phyloP scores from a whole-genome alignment of 116 monocot species.

The Phalaenopsis hybrid region DNA sequence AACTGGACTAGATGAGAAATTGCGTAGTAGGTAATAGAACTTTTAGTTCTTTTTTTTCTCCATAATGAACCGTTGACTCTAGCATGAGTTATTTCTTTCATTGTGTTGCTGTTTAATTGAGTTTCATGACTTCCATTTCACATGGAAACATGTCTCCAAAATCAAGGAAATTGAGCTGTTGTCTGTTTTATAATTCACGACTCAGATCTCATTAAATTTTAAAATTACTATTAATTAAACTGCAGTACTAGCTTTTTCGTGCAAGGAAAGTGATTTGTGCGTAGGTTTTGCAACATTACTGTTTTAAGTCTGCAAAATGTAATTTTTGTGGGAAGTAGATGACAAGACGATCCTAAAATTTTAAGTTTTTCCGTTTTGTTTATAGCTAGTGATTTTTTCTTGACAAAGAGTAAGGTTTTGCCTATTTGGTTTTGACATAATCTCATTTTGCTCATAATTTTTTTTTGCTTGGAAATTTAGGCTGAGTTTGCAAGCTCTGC shows the following conservation, averaged over 20 bases:
- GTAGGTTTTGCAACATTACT: background rate
- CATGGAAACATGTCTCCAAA: background rate
- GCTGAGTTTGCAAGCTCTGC: constrained; percentile 95
- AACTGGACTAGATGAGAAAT: no score
- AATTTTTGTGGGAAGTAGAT: background rate
- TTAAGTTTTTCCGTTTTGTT: no score
- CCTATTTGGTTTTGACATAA: no score
- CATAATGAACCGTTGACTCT: no score
- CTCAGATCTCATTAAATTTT: background rate
- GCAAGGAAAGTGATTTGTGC: background rate
- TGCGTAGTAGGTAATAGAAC: no score
- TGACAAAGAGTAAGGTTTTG: no score
- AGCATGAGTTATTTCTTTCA: no score
- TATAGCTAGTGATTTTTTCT: no score
- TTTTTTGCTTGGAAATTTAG: constrained; percentile 22
- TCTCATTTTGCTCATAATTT: no score
- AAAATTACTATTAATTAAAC: background rate
- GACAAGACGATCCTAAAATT: no score
- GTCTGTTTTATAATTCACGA: background rate
- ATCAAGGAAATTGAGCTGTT: background rate
- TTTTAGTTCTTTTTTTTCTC: no score
- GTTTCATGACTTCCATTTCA: background rate
- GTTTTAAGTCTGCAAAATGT: background rate
- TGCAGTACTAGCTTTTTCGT: background rate
- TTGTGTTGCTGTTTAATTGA: no score